Conservation (phyloP, 345 rosid species). For the Passiflora organensis region DNA sequence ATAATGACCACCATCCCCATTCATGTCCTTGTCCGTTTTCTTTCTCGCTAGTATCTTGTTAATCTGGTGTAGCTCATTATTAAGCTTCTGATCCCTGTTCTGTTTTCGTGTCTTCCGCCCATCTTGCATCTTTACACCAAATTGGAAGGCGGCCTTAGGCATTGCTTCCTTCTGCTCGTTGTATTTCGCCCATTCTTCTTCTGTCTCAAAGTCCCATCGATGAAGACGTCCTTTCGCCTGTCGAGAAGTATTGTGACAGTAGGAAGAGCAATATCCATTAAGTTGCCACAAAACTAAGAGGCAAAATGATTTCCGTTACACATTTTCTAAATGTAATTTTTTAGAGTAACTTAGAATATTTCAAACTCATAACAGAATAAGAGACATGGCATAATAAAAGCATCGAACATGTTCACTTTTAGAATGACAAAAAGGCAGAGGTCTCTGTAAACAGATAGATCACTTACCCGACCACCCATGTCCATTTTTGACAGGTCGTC, state of each 20-base stretch:
- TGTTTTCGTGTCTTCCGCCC: constrained; percentile 94
- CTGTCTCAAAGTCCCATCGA: constrained; percentile 98
- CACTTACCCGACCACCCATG: constrained; percentile 93
- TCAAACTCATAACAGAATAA: too few relatives aligned
- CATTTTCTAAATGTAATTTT: too few relatives aligned
- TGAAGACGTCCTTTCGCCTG: constrained; percentile 98
- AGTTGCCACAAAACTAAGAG: not conserved
- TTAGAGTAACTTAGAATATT: too few relatives aligned
- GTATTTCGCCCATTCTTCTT: constrained; percentile 94
- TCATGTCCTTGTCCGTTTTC: constrained; percentile 64
- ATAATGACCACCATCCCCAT: constrained; percentile 47
- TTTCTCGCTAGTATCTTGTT: constrained; percentile 86
- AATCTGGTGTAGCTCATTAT: constrained; percentile 81
- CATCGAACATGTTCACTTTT: not conserved
- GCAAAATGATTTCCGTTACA: too few relatives aligned
- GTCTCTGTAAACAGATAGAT: not conserved
- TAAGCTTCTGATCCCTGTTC: constrained; percentile 92
- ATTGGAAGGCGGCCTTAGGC: constrained; percentile 99
- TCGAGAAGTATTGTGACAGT: constrained; percentile 4
- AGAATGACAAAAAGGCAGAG: not conserved
- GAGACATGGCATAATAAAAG: too few relatives aligned
- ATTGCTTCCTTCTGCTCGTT: constrained; percentile 99
- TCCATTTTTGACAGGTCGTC: constrained; percentile 96
- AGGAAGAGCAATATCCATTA: not conserved
- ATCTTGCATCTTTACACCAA: constrained; percentile 98